These are phyloP conservation scores for Hymenoscyphus fraxineus DNA, from an alignment of 2,329 filamentous ascomycete genomes.

Conservation along the genomic window DNA sequence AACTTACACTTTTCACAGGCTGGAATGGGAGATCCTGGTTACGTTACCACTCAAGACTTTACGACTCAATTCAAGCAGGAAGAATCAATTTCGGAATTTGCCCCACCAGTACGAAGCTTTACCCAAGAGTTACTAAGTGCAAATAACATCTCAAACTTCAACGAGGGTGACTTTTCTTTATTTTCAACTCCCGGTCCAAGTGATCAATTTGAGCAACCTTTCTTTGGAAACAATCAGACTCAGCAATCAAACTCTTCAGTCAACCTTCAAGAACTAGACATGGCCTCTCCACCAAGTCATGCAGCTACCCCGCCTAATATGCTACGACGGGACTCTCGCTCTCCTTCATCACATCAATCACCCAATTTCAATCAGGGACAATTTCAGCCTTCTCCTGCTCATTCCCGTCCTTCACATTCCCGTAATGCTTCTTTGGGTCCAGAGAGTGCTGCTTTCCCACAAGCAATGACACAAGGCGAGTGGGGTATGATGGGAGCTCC, in stretches of 20 bases:
- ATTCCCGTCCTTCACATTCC: conserved; percentile 34
- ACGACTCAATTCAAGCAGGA: conserved; percentile 35
- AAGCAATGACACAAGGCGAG: conserved; percentile 48
- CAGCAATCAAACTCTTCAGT: conserved; percentile 40
- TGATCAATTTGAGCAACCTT: conserved; percentile 58
- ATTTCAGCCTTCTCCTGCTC: conserved; percentile 28
- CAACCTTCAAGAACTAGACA: conserved; percentile 45
- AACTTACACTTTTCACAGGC: conserved; percentile 29
- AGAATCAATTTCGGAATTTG: conserved; percentile 31
- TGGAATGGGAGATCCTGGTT: conserved; percentile 27
- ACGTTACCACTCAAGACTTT: conserved; percentile 28
- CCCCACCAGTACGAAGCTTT: conserved; percentile 46
- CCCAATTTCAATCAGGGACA: conserved; percentile 32
- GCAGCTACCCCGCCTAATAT: conserved; percentile 31
- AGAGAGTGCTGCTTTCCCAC: conserved; percentile 45
- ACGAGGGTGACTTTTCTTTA: conserved; percentile 58
- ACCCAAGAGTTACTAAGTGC: conserved; percentile 45
- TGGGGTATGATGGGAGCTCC: conserved; percentile 52
- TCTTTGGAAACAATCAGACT: conserved; percentile 53
- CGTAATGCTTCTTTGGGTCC: conserved; percentile 34
- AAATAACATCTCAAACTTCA: conserved; percentile 49
- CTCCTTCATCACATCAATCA: conserved; percentile 36
- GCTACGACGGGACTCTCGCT: conserved; percentile 29
- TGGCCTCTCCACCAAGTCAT: conserved; percentile 40
- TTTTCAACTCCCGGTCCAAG: conserved; percentile 53